Conservation (phyloP, 495 filamentous ascomycete genomes). For the Beverwykella pulmonaria region DNA sequence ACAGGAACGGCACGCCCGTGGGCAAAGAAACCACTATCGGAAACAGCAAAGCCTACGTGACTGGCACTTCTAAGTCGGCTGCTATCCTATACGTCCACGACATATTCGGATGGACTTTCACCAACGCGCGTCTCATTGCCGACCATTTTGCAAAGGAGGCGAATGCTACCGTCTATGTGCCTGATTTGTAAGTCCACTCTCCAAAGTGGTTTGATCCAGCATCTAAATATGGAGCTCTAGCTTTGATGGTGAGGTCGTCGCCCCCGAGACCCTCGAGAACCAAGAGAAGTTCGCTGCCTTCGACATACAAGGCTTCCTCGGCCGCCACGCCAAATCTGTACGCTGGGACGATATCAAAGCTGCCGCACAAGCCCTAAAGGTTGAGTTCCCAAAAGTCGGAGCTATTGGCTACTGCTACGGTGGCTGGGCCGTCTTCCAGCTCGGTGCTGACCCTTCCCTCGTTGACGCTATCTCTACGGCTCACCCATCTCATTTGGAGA, state of each 20-base stretch:
- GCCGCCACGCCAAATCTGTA: background rate
- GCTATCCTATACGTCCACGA: background rate
- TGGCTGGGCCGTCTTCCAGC: background rate
- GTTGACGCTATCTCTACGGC: background rate
- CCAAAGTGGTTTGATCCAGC: too few relatives aligned
- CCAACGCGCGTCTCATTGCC: background rate
- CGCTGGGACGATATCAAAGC: background rate
- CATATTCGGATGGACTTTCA: background rate
- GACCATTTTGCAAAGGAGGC: constrained; percentile 15
- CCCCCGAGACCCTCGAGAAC: background rate
- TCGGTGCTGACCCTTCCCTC: background rate
- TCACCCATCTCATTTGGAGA: background rate
- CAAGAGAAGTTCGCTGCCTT: background rate
- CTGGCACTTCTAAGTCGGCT: background rate
- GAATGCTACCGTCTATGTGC: constrained; percentile 15
- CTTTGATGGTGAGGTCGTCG: background rate
- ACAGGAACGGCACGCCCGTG: background rate
- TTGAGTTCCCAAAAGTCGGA: background rate
- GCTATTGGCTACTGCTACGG: background rate
- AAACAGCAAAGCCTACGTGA: background rate
- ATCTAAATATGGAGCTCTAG: background rate
- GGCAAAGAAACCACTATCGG: background rate
- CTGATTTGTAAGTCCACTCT: constrained; percentile 4
- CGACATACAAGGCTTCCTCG: background rate
- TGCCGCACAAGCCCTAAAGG: background rate